Evolutionary conservation across 495 filamentous ascomycete species (phyloP).

Genomic region (Tuber indicum): DNA sequence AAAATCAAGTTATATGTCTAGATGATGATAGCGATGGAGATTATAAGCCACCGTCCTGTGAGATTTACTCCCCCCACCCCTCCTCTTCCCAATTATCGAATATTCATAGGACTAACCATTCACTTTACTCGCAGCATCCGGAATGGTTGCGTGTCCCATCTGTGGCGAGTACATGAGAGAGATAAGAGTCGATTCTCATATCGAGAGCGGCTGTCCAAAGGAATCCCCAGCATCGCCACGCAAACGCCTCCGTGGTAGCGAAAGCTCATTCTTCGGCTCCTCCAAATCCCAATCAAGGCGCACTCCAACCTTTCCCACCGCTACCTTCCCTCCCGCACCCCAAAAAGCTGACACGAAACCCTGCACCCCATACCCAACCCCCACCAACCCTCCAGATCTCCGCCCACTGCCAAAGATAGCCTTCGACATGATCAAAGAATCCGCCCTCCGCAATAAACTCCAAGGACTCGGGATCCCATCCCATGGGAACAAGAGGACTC

Average conservation of each 20-base stretch:
- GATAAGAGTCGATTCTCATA: conserved; percentile 63
- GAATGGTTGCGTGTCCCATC: conserved; percentile 73
- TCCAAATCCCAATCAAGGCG: conserved; percentile 10
- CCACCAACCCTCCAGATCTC: neutral
- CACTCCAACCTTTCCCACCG: conserved; percentile 48
- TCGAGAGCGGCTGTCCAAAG: conserved; percentile 57
- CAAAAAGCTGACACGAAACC: conserved; percentile 62
- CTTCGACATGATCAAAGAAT: conserved; percentile 75
- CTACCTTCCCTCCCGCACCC: conserved; percentile 32
- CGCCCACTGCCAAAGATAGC: conserved; percentile 65
- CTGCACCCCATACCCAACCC: conserved; percentile 9
- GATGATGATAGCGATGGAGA: conserved; percentile 42
- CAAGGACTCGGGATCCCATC: conserved; percentile 73
- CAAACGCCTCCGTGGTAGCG: conserved; percentile 37
- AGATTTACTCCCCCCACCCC: neutral
- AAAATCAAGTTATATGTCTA: conserved; percentile 43
- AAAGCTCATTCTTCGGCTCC: conserved; percentile 20
- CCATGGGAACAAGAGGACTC: conserved; percentile 55
- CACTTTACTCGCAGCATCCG: conserved; percentile 52
- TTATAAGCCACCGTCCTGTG: conserved; percentile 16
- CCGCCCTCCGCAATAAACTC: conserved; percentile 68
- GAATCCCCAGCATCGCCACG: conserved; percentile 36
- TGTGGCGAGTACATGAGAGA: conserved; percentile 72
- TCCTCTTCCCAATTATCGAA: neutral
- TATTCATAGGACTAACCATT: conserved; percentile 11